A percentile compares a stretch with the other conserved stretches of the same genome.
These are phyloP conservation scores for Pseudogymnoascus sp. DNA, from an alignment of 2,329 filamentous ascomycete species.

Conservation along the genomic window DNA sequence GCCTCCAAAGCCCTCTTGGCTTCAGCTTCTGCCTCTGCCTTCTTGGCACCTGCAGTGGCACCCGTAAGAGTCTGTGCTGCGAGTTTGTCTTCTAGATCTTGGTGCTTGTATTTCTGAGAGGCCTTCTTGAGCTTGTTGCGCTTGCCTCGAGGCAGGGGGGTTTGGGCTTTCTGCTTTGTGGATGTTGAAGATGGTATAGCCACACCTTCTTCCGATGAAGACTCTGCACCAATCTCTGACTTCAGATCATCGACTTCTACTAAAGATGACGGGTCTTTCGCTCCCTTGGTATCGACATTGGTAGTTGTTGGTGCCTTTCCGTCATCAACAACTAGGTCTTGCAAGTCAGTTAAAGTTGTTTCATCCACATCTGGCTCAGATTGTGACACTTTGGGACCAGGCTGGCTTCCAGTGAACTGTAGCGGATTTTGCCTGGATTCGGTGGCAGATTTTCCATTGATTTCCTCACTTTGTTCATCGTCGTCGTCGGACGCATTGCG, in stretches of 20 bases:
- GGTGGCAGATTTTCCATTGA: slow-evolving; percentile 25
- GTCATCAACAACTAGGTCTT: background rate
- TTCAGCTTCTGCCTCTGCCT: slow-evolving; percentile 57
- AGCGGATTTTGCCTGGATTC: slow-evolving; percentile 12
- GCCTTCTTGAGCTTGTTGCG: slow-evolving; percentile 78
- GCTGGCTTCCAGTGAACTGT: background rate
- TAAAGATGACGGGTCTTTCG: background rate
- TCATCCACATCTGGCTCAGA: slow-evolving; percentile 25
- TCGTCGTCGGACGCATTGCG: slow-evolving; percentile 23
- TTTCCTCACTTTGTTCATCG: slow-evolving; percentile 23
- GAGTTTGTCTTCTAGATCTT: slow-evolving; percentile 86
- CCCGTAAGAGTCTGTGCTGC: slow-evolving; percentile 84
- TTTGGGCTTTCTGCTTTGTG: slow-evolving; percentile 37
- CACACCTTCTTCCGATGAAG: slow-evolving; percentile 22
- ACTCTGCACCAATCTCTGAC: slow-evolving; percentile 25
- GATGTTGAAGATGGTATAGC: slow-evolving; percentile 26
- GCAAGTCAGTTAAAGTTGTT: slow-evolving; percentile 19
- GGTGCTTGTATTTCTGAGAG: slow-evolving; percentile 80
- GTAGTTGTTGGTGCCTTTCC: slow-evolving; percentile 13
- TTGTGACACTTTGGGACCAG: slow-evolving; percentile 19
- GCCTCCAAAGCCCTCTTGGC: slow-evolving; percentile 62
- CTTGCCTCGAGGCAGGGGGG: slow-evolving; percentile 59
- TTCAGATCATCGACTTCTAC: slow-evolving; percentile 30
- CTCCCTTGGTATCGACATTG: background rate
- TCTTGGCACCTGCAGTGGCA: slow-evolving; percentile 56